Conservation (phyloP, 768 basidiomycete species). For the Auriculariales sp. region DNA sequence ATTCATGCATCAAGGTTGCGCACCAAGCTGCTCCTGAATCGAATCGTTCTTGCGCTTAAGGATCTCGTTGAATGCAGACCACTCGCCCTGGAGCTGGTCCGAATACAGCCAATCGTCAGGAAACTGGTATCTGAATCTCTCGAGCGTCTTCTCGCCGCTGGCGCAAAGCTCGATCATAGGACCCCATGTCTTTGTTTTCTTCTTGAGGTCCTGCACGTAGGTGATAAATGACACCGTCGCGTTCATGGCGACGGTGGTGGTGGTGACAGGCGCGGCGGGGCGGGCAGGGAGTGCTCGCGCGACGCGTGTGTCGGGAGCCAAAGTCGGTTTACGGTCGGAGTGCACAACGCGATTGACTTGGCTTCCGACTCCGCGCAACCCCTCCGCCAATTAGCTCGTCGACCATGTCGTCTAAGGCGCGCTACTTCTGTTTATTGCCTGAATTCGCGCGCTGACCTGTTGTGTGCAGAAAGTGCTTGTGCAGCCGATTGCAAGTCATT, state of each 20-base stretch:
- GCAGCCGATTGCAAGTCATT: conserved; percentile 80
- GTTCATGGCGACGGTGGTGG: background rate
- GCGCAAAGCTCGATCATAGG: conserved; percentile 92
- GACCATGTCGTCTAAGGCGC: background rate
- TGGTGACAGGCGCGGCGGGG: background rate
- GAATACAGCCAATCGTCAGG: conserved; percentile 96
- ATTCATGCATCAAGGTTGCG: conserved; percentile 12
- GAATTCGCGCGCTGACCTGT: background rate
- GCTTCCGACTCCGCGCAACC: no score
- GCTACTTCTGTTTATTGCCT: background rate
- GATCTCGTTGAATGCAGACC: conserved; percentile 97
- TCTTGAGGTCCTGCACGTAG: conserved; percentile 97
- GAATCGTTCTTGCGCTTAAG: conserved; percentile 95
- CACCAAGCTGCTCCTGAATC: conserved; percentile 95
- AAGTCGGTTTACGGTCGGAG: no score
- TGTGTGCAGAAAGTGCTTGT: conserved; percentile 58
- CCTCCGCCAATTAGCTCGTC: no score
- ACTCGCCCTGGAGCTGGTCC: conserved; percentile 93
- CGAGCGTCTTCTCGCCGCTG: conserved; percentile 91
- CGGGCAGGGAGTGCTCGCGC: no score
- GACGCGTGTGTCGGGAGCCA: no score
- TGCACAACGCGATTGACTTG: no score
- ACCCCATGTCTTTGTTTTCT: conserved; percentile 91
- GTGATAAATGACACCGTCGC: conserved; percentile 98
- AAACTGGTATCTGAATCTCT: conserved; percentile 94